Percentiles rank a stretch among this genome's conserved stretches.
Evolutionary conservation across 2,329 filamentous ascomycete species (phyloP).

Genomic region (Ascochyta fabae): DNA sequence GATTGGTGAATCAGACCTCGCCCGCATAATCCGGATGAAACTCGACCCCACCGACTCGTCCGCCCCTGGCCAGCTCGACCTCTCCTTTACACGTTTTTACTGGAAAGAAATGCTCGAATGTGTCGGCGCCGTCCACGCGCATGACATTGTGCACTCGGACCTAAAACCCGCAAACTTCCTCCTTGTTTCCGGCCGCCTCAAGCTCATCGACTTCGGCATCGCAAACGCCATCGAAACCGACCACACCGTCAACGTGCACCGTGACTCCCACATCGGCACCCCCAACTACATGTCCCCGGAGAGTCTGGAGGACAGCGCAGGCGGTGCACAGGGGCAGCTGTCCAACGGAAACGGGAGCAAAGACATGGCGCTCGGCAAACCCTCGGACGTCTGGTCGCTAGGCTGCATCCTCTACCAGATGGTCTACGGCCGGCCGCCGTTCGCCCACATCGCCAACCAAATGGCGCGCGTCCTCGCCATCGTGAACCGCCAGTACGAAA

Average conservation of each 20-base stretch:
- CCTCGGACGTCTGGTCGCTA: slow-evolving; percentile 93
- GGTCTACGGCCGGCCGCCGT: slow-evolving; percentile 95
- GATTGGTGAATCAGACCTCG: slow-evolving; percentile 91
- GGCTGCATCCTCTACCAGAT: slow-evolving; percentile 98
- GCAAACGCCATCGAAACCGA: slow-evolving; percentile 96
- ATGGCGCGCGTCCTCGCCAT: slow-evolving; percentile 88
- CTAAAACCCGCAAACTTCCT: slow-evolving; percentile 98
- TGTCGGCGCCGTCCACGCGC: slow-evolving; percentile 83
- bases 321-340: slow-evolving; percentile 54
- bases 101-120: slow-evolving; percentile 99
- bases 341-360: slow-evolving; percentile 58
- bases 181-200: slow-evolving; percentile 85
- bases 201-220: slow-evolving; percentile 98
- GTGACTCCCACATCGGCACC: slow-evolving; percentile 92
- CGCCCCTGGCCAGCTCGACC: slow-evolving; percentile 68
- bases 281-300: slow-evolving; percentile 99
- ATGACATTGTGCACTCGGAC: slow-evolving; percentile 95
- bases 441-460: slow-evolving; percentile 87
- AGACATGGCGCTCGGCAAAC: slow-evolving; percentile 94
- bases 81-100: slow-evolving; percentile 93
- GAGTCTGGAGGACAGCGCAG: slow-evolving; percentile 86
- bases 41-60: slow-evolving; percentile 61
- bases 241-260: slow-evolving; percentile 95
- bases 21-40: slow-evolving; percentile 79
- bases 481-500: slow-evolving; percentile 75